A percentile compares a stretch with the other conserved stretches of the same genome.
Conservation (phyloP, 2,329 filamentous ascomycete species). For the Thielaviopsis cerberus region DNA sequence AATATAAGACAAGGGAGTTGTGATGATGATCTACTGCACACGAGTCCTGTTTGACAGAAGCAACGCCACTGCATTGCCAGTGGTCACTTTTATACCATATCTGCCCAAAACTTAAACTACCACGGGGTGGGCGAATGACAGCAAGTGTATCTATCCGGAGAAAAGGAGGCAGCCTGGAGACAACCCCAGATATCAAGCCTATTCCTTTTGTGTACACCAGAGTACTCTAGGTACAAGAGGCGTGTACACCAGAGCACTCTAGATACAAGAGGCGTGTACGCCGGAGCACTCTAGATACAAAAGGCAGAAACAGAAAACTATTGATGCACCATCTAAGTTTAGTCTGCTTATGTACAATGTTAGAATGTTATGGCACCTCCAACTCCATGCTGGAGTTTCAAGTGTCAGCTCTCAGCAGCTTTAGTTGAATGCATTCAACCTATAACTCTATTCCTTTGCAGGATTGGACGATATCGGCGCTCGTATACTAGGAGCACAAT, state of each 20-base stretch:
- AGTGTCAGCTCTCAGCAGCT: background rate
- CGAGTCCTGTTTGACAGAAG: background rate
- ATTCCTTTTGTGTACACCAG: background rate
- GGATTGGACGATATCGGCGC: background rate
- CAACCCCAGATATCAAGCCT: background rate
- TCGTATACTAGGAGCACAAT: background rate
- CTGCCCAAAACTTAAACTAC: background rate
- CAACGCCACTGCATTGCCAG: background rate
- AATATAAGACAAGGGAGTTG: background rate
- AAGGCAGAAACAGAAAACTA: no score
- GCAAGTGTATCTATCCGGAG: background rate
- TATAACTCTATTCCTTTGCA: background rate
- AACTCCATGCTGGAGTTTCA: no score
- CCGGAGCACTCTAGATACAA: no score
- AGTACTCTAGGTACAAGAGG: no score
- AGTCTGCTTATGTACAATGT: no score
- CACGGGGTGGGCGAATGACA: background rate
- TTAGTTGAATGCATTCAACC: background rate
- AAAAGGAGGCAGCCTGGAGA: background rate
- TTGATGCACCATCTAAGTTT: no score
- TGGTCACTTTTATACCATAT: background rate
- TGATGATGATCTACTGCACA: background rate
- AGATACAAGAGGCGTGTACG: no score
- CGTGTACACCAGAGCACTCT: background rate
- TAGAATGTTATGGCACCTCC: no score